Percentiles rank a stretch among this genome's conserved stretches.
phyloP scores from a whole-genome alignment of 225 moss, liverwort and hornwort species.

The Sphagnum contortum region DNA sequence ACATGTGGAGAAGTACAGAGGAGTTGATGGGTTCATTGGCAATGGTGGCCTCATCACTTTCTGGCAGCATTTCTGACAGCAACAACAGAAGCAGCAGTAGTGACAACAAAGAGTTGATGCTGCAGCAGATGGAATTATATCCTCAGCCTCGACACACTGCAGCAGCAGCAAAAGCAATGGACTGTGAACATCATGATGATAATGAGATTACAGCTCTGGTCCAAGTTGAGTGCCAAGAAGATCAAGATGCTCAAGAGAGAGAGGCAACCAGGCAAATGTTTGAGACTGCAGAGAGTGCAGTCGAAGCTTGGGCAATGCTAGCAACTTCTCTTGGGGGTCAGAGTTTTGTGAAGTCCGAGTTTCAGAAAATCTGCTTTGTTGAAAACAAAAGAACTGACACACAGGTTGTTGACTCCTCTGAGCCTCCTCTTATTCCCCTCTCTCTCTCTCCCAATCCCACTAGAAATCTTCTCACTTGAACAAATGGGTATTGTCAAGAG shows the following conservation, averaged over 20 bases:
- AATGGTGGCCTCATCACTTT: conserved; percentile 44
- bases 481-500: too few species aligned
- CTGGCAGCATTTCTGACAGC: conserved; percentile 8
- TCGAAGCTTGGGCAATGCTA: conserved; percentile 89
- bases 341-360: conserved; percentile 77
- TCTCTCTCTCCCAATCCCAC: not conserved
- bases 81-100: too few species aligned
- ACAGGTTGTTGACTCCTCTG: conserved; percentile 31
- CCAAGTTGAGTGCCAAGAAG: conserved; percentile 9
- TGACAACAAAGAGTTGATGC: too few species aligned
- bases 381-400: conserved; percentile 78
- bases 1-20: conserved; percentile 50
- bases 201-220: conserved; percentile 1
- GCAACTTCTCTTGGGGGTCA: conserved; percentile 59
- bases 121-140: too few species aligned
- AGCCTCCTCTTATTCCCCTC: not conserved
- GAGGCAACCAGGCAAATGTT: conserved; percentile 52
- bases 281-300: conserved; percentile 80
- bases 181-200: conserved; percentile 7
- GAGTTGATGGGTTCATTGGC: conserved; percentile 59
- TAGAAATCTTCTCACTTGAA: not conserved
- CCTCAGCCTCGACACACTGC: not conserved
- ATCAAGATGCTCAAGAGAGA: conserved; percentile 17
- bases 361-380: conserved; percentile 76
- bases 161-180: conserved; percentile 10